These are phyloP conservation scores for Porphyrellus cyaneotinctus DNA, from an alignment of 768 basidiomycete genomes.

Conservation along the genomic window DNA sequence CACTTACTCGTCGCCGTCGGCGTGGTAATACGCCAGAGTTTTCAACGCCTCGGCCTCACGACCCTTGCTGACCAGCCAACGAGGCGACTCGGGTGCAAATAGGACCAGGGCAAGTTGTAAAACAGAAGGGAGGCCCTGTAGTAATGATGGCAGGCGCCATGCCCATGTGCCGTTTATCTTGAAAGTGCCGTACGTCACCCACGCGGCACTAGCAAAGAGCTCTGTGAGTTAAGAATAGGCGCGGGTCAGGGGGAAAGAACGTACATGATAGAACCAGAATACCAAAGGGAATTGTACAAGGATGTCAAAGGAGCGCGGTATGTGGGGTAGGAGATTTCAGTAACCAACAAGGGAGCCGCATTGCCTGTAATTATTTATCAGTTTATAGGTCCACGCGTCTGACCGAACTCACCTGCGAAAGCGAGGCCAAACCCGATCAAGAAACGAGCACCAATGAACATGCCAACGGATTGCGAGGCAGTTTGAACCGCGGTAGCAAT, in stretches of 20 bases:
- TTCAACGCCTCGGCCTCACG: slow-evolving; percentile 61
- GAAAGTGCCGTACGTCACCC: slow-evolving; percentile 82
- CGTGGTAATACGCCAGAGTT: slow-evolving; percentile 81
- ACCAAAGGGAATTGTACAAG: slow-evolving; percentile 83
- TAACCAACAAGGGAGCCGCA: slow-evolving; percentile 79
- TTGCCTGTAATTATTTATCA: slow-evolving; percentile 39
- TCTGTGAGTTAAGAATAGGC: not conserved
- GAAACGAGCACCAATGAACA: slow-evolving; percentile 82
- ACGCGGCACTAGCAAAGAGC: slow-evolving; percentile 53
- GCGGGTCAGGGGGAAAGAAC: slow-evolving; percentile 20
- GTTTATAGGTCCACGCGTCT: not conserved
- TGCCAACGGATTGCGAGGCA: slow-evolving; percentile 63
- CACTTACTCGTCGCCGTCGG: slow-evolving; percentile 60
- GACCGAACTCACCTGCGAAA: slow-evolving; percentile 47
- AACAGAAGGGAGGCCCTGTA: slow-evolving; percentile 68
- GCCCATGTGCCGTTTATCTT: slow-evolving; percentile 64
- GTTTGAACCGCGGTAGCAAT: slow-evolving; percentile 66
- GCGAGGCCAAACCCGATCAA: slow-evolving; percentile 74
- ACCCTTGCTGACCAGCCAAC: slow-evolving; percentile 78
- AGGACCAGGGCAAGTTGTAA: slow-evolving; percentile 62
- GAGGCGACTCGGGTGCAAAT: slow-evolving; percentile 79
- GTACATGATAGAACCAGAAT: slow-evolving; percentile 74
- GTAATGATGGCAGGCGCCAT: slow-evolving; percentile 77
- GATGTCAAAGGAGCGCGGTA: slow-evolving; percentile 80
- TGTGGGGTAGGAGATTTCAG: slow-evolving; percentile 80